Evolutionary conservation across 164 flowering plant genomes (phyloP), one percentile per base, ranked within the genome.

Genomic region (Nymphaea thermarum): DNA sequence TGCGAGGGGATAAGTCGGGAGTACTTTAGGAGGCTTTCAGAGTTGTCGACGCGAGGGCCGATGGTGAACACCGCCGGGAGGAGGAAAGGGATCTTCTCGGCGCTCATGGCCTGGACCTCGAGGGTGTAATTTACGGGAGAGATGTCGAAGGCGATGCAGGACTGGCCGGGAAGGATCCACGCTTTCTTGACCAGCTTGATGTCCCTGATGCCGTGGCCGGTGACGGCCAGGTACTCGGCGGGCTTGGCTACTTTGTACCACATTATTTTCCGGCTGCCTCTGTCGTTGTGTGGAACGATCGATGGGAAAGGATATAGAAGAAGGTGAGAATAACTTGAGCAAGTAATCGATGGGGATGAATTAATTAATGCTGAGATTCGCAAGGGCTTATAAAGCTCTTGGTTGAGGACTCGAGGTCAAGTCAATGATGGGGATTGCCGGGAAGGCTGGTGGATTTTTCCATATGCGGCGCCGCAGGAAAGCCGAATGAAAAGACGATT

Each of bases 31-130:
- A 77, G 74, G 71, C 55, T 61, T 4, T 63, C 68, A 0, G 42
- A n/a, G 42, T 77, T 75, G 43, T 77, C 74, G 11, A 59, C 42
- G 4, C 68, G 53, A 3, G 80, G 77, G 42, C 77, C 80, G 53
- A 77, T 74, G 36, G 80, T 77, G 74, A 77, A 77, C 15, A 77
- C 79, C 3, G 79, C 77, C 0, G 79, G 80, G 36, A 77, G 74
- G 43, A 77, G 41, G 68, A 77, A 77, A 12, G 77, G 74, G 36
- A 77, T 77, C 60, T 77, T 77, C 62, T 77, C 76, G 18, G 79
- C 71, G 51, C 76, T 73, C 79, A 77, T 77, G 61, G 79, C 79
- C 43, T 70, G 74, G 47, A 77, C 79, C 25, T 71, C 70, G 60
- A 77, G 70, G 43, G 74, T 73, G 74, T 77, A 77, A 51, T 77